Evolutionary conservation across 2,329 filamentous ascomycete genomes (phyloP).

Genomic region (Daldinia sp.): DNA sequence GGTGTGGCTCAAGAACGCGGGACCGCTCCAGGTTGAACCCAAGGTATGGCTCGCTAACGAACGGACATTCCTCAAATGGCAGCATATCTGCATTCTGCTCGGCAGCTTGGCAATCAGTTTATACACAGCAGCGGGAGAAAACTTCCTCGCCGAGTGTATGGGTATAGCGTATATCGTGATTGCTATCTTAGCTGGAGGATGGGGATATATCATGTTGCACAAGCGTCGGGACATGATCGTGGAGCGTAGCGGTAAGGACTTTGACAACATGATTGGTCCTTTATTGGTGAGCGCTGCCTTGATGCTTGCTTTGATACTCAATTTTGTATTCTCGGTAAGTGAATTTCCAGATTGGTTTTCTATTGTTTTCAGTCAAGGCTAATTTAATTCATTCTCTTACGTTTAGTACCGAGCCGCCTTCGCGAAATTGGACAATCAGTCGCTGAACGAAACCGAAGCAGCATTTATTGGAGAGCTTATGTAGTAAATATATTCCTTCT

Average conservation of each 20-base stretch:
- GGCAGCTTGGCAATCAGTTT: slow-evolving; percentile 85
- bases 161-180: slow-evolving; percentile 87
- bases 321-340: slow-evolving; percentile 87
- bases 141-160: slow-evolving; percentile 79
- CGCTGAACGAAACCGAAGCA: slow-evolving; percentile 43
- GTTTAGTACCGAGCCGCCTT: slow-evolving; percentile 52
- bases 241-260: slow-evolving; percentile 88
- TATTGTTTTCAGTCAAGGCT: slow-evolving; percentile 16
- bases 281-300: slow-evolving; percentile 84
- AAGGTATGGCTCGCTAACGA: slow-evolving; percentile 99
- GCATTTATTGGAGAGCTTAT: slow-evolving; percentile 46
- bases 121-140: slow-evolving; percentile 87
- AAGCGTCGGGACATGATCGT: slow-evolving; percentile 82
- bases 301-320: slow-evolving; percentile 81
- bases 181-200: slow-evolving; percentile 83
- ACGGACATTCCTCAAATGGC: slow-evolving; percentile 98
- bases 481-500: slow-evolving; percentile 32
- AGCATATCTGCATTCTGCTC: slow-evolving; percentile 91
- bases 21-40: slow-evolving; percentile 91
- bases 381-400: slow-evolving; percentile 1
- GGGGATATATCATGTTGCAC: slow-evolving; percentile 89
- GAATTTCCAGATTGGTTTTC: neutral
- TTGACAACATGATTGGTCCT: slow-evolving; percentile 89
- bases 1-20: slow-evolving; percentile 93
- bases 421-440: slow-evolving; percentile 38